Base-by-base conservation (phyloP, 139 green algal species). In the Pleodorina starrii region DNA sequence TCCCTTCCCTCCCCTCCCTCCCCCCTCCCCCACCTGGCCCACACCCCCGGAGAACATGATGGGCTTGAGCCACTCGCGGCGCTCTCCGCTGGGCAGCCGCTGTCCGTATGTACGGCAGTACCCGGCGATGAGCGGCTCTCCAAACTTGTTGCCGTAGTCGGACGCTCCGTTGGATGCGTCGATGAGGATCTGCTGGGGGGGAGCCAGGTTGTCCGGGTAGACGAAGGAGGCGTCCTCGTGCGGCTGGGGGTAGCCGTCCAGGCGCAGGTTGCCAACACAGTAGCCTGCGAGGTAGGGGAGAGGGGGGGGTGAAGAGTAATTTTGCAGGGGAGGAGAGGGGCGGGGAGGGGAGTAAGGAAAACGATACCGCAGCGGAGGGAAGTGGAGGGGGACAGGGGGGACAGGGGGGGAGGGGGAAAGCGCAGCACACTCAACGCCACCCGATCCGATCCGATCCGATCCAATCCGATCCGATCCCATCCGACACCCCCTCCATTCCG, bases 141-240 rank as follows among this genome's bases (percentile, higher is more conserved):
- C 98, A 94, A 99, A 99, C 95, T 99, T 99, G 96, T 99, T 99
- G 89, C 98, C 98, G 75, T 99, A 99, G 92, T 99, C 98, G 14
- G 93, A 98, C 59, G 97, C 98, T 36, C 97, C 98, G 91, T 99
- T 98, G 89, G 95, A 98, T n/a, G 98, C 97, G 78, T 99, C 98
- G 48, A 99, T 98, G 27, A 99, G 92, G 82, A 99, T 99, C 93
- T 99, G 97, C 63, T 95, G 91, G 17, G 97, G 97, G 1, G 93
- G 79, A 36, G 97, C 97, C 66, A 99, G 93, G 88, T 91, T 96
- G 42, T 92, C 84, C 16, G 97, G 97, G 91, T 99, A 99, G 72
- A 92, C 88, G 32, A 88, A 79, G 23, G 35, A 77, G 76, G 82
- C 81, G 84, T 96, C 91, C 84, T 97, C 95, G 73, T 87, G 92